Percentiles rank a stretch among this genome's conserved stretches.
These are phyloP conservation scores for Hortiboletus flavorubellus DNA, from an alignment of 768 basidiomycete genomes.

Conservation along the genomic window DNA sequence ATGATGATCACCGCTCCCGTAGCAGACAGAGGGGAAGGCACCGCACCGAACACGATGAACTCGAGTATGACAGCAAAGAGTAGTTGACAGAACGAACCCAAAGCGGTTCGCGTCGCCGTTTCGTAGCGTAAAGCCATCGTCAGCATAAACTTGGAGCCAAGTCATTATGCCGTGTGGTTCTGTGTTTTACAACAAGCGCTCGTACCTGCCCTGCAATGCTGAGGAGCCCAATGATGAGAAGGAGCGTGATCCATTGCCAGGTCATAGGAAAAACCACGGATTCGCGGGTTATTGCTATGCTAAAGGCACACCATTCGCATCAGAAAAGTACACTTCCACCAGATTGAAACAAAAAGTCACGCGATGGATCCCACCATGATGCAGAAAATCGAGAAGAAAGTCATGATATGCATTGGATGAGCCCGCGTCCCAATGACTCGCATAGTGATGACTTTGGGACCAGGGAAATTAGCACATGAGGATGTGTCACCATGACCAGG, in stretches of 20 bases:
- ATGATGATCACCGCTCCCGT: slow-evolving; percentile 67
- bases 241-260: slow-evolving; percentile 15
- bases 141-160: slow-evolving; percentile 42
- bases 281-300: slow-evolving; percentile 8
- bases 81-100: slow-evolving; percentile 62
- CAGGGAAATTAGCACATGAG: not conserved
- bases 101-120: slow-evolving; percentile 57
- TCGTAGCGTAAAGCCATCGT: slow-evolving; percentile 64
- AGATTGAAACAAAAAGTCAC: slow-evolving; percentile 2
- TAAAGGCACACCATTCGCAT: not conserved
- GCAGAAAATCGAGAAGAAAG: slow-evolving; percentile 61
- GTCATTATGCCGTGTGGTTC: not conserved
- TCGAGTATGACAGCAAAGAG: slow-evolving; percentile 69
- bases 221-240: slow-evolving; percentile 16
- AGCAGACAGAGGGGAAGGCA: slow-evolving; percentile 56
- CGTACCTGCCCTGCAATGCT: slow-evolving; percentile 19
- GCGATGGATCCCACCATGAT: slow-evolving; percentile 27
- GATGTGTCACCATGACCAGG: not conserved
- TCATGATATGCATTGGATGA: slow-evolving; percentile 67
- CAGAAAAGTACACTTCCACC: not conserved
- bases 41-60: slow-evolving; percentile 56
- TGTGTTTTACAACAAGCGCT: not conserved
- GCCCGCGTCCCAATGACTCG: slow-evolving; percentile 75
- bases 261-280: slow-evolving; percentile 16
- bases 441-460: slow-evolving; percentile 42